Conservation (phyloP, 441 rosid species). For the Francoa sonchifolia region DNA sequence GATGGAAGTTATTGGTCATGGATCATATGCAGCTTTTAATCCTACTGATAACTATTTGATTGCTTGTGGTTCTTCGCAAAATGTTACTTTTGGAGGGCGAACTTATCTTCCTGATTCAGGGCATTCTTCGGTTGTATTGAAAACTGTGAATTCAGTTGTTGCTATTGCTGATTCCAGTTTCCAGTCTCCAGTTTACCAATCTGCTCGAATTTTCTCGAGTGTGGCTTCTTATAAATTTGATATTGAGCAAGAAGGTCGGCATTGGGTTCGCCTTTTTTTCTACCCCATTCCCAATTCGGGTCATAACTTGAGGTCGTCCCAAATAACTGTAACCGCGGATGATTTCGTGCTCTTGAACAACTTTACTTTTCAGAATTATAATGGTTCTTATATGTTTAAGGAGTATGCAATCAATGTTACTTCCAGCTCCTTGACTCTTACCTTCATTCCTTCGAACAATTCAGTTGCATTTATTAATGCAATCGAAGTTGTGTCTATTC, state of each 20-base stretch:
- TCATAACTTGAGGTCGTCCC: conserved; percentile 43
- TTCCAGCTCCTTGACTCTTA: conserved; percentile 46
- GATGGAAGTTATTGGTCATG: conserved; percentile 20
- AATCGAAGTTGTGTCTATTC: conserved; percentile 75
- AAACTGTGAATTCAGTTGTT: conserved; percentile 36
- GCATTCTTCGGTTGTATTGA: conserved; percentile 43
- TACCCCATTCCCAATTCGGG: conserved; percentile 42
- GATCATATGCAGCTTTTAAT: conserved; percentile 35
- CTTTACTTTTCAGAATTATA: conserved; percentile 58
- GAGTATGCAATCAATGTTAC: conserved; percentile 84
- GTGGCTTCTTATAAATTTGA: conserved; percentile 60
- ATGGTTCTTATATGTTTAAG: conserved; percentile 52
- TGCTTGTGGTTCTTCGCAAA: conserved; percentile 67
- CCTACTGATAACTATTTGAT: conserved; percentile 73
- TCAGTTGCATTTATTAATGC: conserved; percentile 82
- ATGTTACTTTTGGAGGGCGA: conserved; percentile 51
- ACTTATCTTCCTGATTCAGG: conserved; percentile 63
- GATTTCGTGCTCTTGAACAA: conserved; percentile 71
- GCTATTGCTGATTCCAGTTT: conserved; percentile 33
- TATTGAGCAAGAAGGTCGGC: conserved; percentile 57
- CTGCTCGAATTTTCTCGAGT: conserved; percentile 68
- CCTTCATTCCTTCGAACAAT: conserved; percentile 57
- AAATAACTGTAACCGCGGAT: conserved; percentile 53
- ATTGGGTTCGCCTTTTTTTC: conserved; percentile 95
- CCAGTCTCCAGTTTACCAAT: conserved; percentile 48